These are phyloP conservation scores for Camellia japonica DNA, from an alignment of 148 eudicot genomes.

Conservation along the genomic window DNA sequence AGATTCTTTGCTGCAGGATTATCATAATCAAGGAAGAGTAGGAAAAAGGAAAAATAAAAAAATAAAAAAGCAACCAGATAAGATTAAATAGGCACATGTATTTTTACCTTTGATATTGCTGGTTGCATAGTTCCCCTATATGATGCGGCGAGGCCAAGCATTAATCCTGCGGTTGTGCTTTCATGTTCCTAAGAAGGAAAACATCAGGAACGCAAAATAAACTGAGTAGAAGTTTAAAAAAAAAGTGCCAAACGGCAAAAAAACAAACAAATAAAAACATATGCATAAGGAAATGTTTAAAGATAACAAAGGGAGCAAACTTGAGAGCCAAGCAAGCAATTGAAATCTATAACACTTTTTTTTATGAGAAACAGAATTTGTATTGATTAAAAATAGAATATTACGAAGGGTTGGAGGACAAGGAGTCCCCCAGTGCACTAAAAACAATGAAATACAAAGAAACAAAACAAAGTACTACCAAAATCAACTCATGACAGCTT, in stretches of 20 bases:
- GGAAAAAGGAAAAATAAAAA: not conserved
- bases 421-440: no score
- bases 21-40: not conserved
- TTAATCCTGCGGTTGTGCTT: constrained; percentile 91
- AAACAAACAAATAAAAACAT: not conserved
- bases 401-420: no score
- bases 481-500: no score
- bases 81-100: constrained; percentile 5
- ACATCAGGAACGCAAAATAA: not conserved
- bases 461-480: no score
- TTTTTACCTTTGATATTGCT: constrained; percentile 80
- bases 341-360: no score
- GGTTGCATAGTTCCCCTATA: constrained; percentile 95
- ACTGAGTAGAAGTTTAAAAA: no score
- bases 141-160: constrained; percentile 99
- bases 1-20: constrained; percentile 6
- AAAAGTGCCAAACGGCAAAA: not conserved
- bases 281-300: not conserved
- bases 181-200: constrained; percentile 69
- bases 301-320: not conserved
- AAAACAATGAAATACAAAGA: no score
- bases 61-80: not conserved
- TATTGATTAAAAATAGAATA: no score
- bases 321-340: no score
- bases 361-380: no score